Evolutionary conservation across 1,284 basidiomycete species (phyloP), one percentile per base, ranked within the genome.

Genomic region (Ceratobasidium sp.): DNA sequence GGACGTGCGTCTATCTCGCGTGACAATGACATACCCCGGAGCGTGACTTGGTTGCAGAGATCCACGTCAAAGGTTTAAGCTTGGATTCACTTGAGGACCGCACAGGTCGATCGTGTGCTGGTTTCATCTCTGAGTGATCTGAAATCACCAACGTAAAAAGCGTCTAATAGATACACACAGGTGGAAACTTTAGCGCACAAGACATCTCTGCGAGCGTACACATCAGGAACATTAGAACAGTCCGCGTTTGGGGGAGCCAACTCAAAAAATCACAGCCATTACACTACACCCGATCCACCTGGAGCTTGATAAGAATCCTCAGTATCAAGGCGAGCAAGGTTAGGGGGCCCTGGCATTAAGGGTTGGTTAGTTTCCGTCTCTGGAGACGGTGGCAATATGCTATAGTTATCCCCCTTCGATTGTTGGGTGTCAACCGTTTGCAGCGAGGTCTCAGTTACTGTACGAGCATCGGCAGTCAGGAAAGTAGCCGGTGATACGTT

Each of bases 141-240:
- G 36, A 67, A 47, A 56, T 9, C 41, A 47, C 21, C 30, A 56
- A 46, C 11, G 30, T 56, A 46, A 46, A 16, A 47, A 21, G 33
- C 53, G 29, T 56, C 62, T 67, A 67, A 67, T 67, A 67, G 62
- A 67, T 67, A 67, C 53, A 67, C 60, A 30, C 19, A 36, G 30
- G 23, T 29, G 2, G 19, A 44, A 30, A 29, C 27, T 56, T 56
- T 44, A 16, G 44, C 29, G 41, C 42, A 46, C 16, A 44, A 56
- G 52, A 30, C 49, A 30, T 16, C 49, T 53, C 29, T 36, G 33
- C 42, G 47, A 21, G 19, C 58, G 50, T 33, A 41, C 19, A 21
- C 23, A 54, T 16, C 25, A 21, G 30, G 27, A 14, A 59, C 25
- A 21, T 23, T 41, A 46, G 27, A 67, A 64, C 30, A 33, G 25